These are phyloP conservation scores for Malus fusca DNA, from an alignment of 306 rosid species.

Conservation along the genomic window DNA sequence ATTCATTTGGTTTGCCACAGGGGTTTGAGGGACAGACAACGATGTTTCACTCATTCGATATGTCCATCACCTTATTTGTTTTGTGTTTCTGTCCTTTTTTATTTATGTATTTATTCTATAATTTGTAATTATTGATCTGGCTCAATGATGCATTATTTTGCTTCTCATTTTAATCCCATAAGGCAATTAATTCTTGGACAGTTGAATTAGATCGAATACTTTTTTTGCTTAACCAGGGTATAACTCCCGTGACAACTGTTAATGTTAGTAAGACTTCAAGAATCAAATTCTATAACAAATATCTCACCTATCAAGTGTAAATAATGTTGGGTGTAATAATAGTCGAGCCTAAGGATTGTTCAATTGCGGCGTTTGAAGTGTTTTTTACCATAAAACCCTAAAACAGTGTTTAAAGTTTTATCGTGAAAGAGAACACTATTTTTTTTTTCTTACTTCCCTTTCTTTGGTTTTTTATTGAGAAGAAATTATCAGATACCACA, in stretches of 20 bases:
- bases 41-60: not conserved
- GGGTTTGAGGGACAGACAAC: not conserved
- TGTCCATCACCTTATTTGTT: not conserved
- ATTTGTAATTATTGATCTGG: slow-evolving; percentile 1
- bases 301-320: no score
- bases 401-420: no score
- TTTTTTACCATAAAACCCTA: not conserved
- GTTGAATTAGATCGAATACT: not conserved
- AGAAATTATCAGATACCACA: not conserved
- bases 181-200: not conserved
- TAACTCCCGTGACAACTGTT: not conserved
- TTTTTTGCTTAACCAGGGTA: not conserved
- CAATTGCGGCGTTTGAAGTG: not conserved
- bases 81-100: not conserved
- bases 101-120: not conserved
- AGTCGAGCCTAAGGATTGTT: not conserved
- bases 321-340: not conserved
- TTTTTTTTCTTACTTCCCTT: no score
- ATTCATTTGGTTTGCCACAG: slow-evolving; percentile 8
- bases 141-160: not conserved
- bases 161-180: not conserved
- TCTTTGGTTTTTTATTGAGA: not conserved
- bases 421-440: no score
- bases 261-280: not conserved
- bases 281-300: not conserved